Evolutionary conservation across 1,284 basidiomycete genomes (phyloP), one percentile per base, ranked within the genome.

Genomic region (Malassezia japonica): DNA sequence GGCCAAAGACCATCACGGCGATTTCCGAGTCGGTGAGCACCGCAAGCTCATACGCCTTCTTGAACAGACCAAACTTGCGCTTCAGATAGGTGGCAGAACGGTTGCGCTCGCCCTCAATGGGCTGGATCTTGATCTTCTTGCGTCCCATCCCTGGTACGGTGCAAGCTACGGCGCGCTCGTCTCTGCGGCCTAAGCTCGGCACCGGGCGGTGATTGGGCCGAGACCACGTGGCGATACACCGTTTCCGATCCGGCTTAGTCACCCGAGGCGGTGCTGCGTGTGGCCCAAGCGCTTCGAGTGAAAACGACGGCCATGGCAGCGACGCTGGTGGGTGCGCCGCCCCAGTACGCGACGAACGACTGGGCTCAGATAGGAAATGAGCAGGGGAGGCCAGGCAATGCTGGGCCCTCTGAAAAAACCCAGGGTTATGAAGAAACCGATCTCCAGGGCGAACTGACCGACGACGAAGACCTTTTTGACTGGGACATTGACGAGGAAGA

Each of bases 51-150:
- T 87, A 86, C 0, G 86, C 86, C 72, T 88, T 88, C 74, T 88
- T 88, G 81, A 89, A 87, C 48, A 89, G 80, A 2, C 86, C 86
- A 55, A 85, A 85, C 77, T 87, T 87, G 63, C 86, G 85, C 81
- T 90, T 90, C 74, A 87, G 78, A 77, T 88, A 90, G 56, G 87
- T 90, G 62, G 90, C 87, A 56, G 83, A 83, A 58, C 87, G 82
- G 73, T 88, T 90, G 73, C 87, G 82, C 75, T 90, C 87, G 76
- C 89, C 85, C 28, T 81, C 81, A 65, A 89, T 88, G 58, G 86
- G 86, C 65, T 85, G 82, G 55, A 89, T 89, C 75, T 85, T 84
- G 70, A 89, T 89, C 79, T 89, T 89, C 77, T 87, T 78, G 70
- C 86, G 78, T 55, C 87, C 87, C 87, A 87, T 87, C 23, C 28